Evolutionary conservation across 1,284 basidiomycete species (phyloP).

Genomic region (Meira miltonrushii): DNA sequence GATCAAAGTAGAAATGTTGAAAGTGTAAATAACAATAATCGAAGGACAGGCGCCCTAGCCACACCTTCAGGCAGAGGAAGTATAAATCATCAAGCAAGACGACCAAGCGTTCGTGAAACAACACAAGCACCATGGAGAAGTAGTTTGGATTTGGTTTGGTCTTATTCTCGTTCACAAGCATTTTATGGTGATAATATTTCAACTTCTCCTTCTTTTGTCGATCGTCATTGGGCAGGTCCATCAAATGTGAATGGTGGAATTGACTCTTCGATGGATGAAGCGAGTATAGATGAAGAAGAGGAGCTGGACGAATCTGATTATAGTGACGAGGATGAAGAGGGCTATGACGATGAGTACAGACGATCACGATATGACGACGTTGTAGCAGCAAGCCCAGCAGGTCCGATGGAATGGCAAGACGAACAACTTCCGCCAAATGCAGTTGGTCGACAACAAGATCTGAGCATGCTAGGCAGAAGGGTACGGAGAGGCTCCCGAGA

Average conservation of each 20-base stretch:
- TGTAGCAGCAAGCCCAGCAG: constrained; percentile 5
- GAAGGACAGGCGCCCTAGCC: neutral
- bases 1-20: neutral
- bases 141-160: constrained; percentile 47
- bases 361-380: constrained; percentile 13
- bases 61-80: neutral
- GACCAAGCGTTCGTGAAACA: neutral
- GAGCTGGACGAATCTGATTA: constrained; percentile 21
- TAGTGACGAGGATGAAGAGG: neutral
- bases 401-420: constrained; percentile 27
- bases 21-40: too few relatives aligned
- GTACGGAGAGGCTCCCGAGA: constrained; percentile 12
- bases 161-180: constrained; percentile 50
- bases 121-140: constrained; percentile 39
- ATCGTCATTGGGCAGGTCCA: constrained; percentile 43
- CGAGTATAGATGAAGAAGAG: constrained; percentile 31
- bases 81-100: neutral
- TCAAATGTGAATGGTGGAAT: constrained; percentile 17
- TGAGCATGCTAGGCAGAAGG: constrained; percentile 12
- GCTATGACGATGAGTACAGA: constrained; percentile 13
- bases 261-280: constrained; percentile 23
- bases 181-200: constrained; percentile 51
- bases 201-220: constrained; percentile 48
- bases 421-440: constrained; percentile 34
- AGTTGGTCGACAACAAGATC: neutral